phyloP scores from a whole-genome alignment of 2,329 filamentous ascomycete species.

The Chaetomiaceae sp. region DNA sequence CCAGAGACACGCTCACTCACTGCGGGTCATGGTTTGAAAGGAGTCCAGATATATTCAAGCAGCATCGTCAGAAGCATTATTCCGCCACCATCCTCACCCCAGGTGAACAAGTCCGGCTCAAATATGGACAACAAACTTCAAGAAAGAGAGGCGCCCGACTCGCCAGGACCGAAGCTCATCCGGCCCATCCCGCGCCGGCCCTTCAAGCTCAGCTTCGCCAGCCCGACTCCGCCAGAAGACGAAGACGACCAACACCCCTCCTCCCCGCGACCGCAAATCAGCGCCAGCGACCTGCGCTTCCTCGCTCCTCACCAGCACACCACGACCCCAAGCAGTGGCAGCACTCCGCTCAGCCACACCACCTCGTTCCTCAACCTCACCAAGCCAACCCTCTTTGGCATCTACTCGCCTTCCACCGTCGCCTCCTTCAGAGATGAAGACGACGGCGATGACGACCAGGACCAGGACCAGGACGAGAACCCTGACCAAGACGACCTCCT shows the following conservation, averaged over 20 bases:
- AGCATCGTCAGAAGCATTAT: not conserved
- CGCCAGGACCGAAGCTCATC: constrained; percentile 49
- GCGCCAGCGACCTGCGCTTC: constrained; percentile 42
- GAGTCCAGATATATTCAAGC: not conserved
- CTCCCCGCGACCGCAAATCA: constrained; percentile 36
- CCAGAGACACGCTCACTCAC: not conserved
- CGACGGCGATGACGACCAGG: constrained; percentile 6
- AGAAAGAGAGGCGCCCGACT: not conserved
- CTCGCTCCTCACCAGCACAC: constrained; percentile 32
- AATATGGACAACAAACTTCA: not conserved
- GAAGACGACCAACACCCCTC: constrained; percentile 33
- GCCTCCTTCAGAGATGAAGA: constrained; percentile 5
- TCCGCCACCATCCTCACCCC: no score
- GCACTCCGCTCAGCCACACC: constrained; percentile 56
- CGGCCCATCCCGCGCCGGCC: constrained; percentile 69
- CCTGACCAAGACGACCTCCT: constrained; percentile 40
- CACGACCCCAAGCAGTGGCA: constrained; percentile 27
- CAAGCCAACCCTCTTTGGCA: constrained; percentile 83
- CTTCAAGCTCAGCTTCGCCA: constrained; percentile 56
- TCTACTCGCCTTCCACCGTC: constrained; percentile 61
- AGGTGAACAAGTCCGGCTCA: not conserved
- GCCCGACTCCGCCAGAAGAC: constrained; percentile 41
- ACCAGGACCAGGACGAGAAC: constrained; percentile 7
- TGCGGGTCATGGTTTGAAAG: not conserved
- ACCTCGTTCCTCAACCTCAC: constrained; percentile 83